phyloP scores from a whole-genome alignment of 768 basidiomycete species.

The Serendipita indica region DNA sequence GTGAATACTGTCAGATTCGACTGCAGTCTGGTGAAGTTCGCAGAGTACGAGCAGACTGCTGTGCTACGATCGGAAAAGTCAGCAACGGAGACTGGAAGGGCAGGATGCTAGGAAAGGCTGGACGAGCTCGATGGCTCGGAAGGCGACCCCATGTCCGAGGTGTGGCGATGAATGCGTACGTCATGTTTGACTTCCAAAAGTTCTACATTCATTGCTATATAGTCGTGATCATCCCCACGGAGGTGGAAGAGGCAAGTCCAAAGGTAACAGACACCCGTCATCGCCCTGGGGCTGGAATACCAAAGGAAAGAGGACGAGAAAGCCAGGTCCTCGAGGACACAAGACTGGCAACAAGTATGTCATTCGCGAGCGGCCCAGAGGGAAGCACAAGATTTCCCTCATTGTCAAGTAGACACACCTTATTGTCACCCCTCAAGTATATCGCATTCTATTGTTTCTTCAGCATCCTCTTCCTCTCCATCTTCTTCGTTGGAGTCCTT shows the following conservation, averaged over 20 bases:
- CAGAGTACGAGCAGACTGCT: constrained; percentile 53
- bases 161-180: constrained; percentile 93
- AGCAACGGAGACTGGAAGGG: constrained; percentile 86
- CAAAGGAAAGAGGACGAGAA: constrained; percentile 84
- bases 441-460: constrained; percentile 36
- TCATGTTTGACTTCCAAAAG: constrained; percentile 15
- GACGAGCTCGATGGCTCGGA: constrained; percentile 76
- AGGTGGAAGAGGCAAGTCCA: constrained; percentile 95
- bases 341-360: constrained; percentile 87
- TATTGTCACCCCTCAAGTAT: constrained; percentile 23
- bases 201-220: not conserved
- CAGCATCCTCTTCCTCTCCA: constrained; percentile 26
- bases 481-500: constrained; percentile 21
- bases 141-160: constrained; percentile 74
- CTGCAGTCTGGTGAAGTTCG: constrained; percentile 89
- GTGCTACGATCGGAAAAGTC: constrained; percentile 81
- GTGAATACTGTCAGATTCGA: constrained; percentile 64
- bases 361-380: constrained; percentile 68
- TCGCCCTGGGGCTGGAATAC: constrained; percentile 89
- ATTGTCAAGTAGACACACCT: constrained; percentile 8
- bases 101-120: constrained; percentile 78
- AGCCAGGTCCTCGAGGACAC: constrained; percentile 80
- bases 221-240: constrained; percentile 90
- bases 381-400: constrained; percentile 31
- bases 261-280: constrained; percentile 87